Conservation (phyloP, 768 basidiomycete species). For the Naganishia randhawae region DNA sequence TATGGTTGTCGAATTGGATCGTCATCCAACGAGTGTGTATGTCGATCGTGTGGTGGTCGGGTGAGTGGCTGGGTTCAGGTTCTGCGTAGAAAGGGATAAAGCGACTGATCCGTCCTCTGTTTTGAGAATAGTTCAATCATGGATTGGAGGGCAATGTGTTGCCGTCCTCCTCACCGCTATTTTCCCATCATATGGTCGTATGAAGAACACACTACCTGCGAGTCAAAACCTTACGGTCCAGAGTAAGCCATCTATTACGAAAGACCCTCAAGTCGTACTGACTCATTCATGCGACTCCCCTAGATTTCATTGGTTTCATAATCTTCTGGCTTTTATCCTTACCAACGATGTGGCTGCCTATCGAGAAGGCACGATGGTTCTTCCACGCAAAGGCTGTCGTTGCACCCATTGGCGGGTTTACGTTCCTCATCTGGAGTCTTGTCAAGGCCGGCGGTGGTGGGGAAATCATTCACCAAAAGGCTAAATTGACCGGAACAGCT, state of each 20-base stretch:
- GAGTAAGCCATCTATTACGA: background rate
- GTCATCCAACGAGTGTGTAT: conserved; percentile 56
- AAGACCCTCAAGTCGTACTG: background rate
- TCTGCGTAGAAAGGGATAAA: background rate
- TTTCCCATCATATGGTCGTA: conserved; percentile 59
- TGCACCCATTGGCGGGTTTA: conserved; percentile 43
- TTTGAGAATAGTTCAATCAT: conserved; percentile 54
- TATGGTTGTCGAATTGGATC: conserved; percentile 75
- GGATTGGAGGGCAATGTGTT: conserved; percentile 76
- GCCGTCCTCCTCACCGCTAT: conserved; percentile 70
- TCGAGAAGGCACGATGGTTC: conserved; percentile 67
- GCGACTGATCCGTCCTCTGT: conserved; percentile 43
- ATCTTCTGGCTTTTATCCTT: conserved; percentile 78
- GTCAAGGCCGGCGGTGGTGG: conserved; percentile 73
- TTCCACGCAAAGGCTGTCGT: conserved; percentile 75
- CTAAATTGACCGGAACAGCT: conserved; percentile 62
- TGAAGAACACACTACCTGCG: conserved; percentile 65
- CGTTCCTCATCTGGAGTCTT: conserved; percentile 63
- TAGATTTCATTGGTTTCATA: conserved; percentile 60
- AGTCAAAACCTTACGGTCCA: conserved; percentile 55
- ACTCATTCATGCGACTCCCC: conserved; percentile 58
- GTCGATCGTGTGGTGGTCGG: conserved; percentile 31
- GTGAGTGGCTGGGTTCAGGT: conserved; percentile 11
- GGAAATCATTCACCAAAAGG: conserved; percentile 65
- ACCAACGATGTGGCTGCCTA: conserved; percentile 75